Evolutionary conservation across 2,329 filamentous ascomycete genomes (phyloP).

Genomic region (Blumeria hordei): DNA sequence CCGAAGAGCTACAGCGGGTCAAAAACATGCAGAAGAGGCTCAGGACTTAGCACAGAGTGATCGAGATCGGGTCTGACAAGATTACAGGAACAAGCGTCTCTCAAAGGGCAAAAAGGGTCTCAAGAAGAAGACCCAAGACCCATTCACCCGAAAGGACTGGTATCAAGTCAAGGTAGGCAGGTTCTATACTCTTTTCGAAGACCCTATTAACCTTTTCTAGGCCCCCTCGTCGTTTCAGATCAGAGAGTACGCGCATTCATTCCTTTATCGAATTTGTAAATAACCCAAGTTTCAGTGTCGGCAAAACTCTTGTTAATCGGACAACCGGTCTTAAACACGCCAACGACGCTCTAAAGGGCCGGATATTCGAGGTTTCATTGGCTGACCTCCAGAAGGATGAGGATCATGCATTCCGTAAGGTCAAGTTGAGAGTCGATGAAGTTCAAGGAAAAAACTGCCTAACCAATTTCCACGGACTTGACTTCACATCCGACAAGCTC

Average conservation of each 20-base stretch:
- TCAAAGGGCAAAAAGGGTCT: slow-evolving; percentile 99
- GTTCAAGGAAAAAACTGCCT: slow-evolving; percentile 99
- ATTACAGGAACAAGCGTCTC: slow-evolving; percentile 88
- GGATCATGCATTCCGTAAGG: slow-evolving; percentile 98
- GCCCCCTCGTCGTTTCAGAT: slow-evolving; percentile 88
- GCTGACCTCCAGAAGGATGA: slow-evolving; percentile 99
- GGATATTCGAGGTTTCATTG: slow-evolving; percentile 96
- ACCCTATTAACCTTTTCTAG: slow-evolving; percentile 20
- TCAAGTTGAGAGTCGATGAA: slow-evolving; percentile 96
- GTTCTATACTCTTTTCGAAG: slow-evolving; percentile 1
- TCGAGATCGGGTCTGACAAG: slow-evolving; percentile 10
- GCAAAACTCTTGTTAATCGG: slow-evolving; percentile 98
- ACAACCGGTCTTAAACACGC: slow-evolving; percentile 99
- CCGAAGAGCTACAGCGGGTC: slow-evolving; percentile 1
- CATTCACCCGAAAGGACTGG: slow-evolving; percentile 98
- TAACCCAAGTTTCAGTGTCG: slow-evolving; percentile 41
- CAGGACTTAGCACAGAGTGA: slow-evolving; percentile 5
- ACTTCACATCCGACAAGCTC: slow-evolving; percentile 99
- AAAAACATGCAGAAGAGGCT: slow-evolving; percentile 1
- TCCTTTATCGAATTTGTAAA: slow-evolving; percentile 1
- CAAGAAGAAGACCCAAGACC: slow-evolving; percentile 97
- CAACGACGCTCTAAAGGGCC: slow-evolving; percentile 96
- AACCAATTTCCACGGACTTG: slow-evolving; percentile 99
- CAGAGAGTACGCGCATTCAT: slow-evolving; percentile 46
- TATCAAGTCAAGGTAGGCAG: slow-evolving; percentile 71